phyloP scores from a whole-genome alignment of 2,329 filamentous ascomycete species.

The Colletotrichum sp. region DNA sequence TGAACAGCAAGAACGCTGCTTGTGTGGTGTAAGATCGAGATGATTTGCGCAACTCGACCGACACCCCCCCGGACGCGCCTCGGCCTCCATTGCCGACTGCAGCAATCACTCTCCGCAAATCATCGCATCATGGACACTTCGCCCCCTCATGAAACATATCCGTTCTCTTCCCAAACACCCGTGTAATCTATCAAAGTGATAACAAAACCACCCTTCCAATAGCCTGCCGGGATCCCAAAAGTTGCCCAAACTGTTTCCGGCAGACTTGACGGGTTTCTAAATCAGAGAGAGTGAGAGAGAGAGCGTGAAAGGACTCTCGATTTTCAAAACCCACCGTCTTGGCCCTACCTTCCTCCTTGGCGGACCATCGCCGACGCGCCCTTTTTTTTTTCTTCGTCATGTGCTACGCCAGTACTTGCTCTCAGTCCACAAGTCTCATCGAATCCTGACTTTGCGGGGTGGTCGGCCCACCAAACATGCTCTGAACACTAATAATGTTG shows the following conservation, averaged over 20 bases:
- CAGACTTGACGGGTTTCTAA: not conserved
- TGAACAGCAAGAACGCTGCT: not conserved
- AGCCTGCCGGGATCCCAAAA: not conserved
- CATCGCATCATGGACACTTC: slow-evolving; percentile 16
- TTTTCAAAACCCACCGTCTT: not conserved
- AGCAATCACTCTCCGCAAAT: slow-evolving; percentile 8
- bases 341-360: not conserved
- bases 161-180: slow-evolving; percentile 2
- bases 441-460: slow-evolving; percentile 7
- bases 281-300: not conserved
- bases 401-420: not conserved
- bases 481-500: slow-evolving; percentile 1
- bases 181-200: not conserved
- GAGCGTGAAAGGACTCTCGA: not conserved
- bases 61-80: not conserved
- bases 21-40: not conserved
- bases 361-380: not conserved
- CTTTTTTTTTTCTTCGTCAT: not conserved
- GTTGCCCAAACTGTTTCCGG: not conserved
- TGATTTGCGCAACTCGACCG: not conserved
- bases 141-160: slow-evolving; percentile 9
- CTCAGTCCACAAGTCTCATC: not conserved
- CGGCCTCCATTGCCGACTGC: not conserved
- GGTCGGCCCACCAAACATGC: not conserved
- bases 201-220: not conserved